phyloP scores from a whole-genome alignment of 352 stramenopile species.

The Phytophthora multivora region DNA sequence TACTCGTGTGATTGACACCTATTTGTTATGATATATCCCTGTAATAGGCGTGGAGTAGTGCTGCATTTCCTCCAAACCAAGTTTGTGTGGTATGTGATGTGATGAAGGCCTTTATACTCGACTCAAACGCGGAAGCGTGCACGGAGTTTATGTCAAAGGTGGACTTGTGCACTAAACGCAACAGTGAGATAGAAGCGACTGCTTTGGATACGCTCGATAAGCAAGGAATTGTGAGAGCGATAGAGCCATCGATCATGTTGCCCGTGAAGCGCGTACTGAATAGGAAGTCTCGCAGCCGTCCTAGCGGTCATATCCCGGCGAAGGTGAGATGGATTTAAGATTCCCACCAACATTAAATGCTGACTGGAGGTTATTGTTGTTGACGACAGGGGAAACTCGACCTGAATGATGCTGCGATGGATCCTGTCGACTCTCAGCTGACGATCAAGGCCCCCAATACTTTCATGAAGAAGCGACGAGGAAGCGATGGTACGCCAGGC shows the following conservation, averaged over 20 bases:
- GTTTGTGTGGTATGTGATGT: slow-evolving; percentile 51
- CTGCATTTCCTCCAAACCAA: slow-evolving; percentile 47
- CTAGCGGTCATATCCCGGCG: slow-evolving; percentile 25
- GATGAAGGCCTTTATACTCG: slow-evolving; percentile 42
- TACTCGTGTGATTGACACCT: slow-evolving; percentile 5
- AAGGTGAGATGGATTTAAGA: slow-evolving; percentile 20
- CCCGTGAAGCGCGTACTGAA: slow-evolving; percentile 30
- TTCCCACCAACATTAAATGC: neutral
- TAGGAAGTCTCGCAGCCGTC: slow-evolving; percentile 25
- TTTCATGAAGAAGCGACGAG: slow-evolving; percentile 41
- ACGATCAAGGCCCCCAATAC: slow-evolving; percentile 24
- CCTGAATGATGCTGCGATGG: neutral
- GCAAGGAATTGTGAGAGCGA: slow-evolving; percentile 38
- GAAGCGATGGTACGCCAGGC: slow-evolving; percentile 33
- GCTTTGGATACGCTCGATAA: slow-evolving; percentile 45
- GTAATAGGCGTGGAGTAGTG: slow-evolving; percentile 69
- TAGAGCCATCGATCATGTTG: slow-evolving; percentile 28
- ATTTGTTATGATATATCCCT: slow-evolving; percentile 7
- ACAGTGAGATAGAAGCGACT: slow-evolving; percentile 44
- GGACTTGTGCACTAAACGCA: slow-evolving; percentile 37
- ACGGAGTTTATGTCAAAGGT: slow-evolving; percentile 41
- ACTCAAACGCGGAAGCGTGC: slow-evolving; percentile 27
- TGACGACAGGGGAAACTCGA: slow-evolving; percentile 27
- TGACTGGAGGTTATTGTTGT: slow-evolving; percentile 11
- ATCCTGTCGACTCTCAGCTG: slow-evolving; percentile 25